A percentile compares a stretch with the other conserved stretches of the same genome.
phyloP scores from a whole-genome alignment of 176 grass and related monocot genomes.

The Puccinellia tenuiflora region DNA sequence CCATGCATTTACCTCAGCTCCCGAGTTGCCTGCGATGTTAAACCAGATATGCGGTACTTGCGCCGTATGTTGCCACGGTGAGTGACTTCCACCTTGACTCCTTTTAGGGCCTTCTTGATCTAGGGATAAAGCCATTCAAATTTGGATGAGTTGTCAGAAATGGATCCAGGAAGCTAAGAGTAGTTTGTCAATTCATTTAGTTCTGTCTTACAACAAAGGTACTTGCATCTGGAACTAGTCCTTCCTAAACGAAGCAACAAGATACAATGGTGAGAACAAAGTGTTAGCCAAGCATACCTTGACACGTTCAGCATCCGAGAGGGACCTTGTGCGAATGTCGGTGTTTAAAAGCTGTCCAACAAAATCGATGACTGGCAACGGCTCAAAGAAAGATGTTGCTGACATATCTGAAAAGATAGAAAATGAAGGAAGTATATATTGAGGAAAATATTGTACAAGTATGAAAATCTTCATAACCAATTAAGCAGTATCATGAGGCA shows the following conservation, averaged over 20 bases:
- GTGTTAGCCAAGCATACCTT: slow-evolving; percentile 46
- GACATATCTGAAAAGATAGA: slow-evolving; percentile 75
- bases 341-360: slow-evolving; percentile 64
- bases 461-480: neutral
- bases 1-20: slow-evolving; percentile 70
- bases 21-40: slow-evolving; percentile 72
- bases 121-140: slow-evolving; percentile 22
- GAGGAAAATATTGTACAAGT: neutral
- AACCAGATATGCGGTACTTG: slow-evolving; percentile 90
- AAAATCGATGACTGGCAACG: slow-evolving; percentile 72
- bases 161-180: neutral
- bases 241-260: neutral
- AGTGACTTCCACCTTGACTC: slow-evolving; percentile 94
- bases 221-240: neutral
- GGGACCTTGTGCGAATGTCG: slow-evolving; percentile 51
- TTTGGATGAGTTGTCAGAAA: neutral
- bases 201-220: neutral
- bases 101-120: slow-evolving; percentile 91
- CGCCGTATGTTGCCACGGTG: slow-evolving; percentile 94
- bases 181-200: neutral
- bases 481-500: neutral
- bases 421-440: slow-evolving; percentile 6
- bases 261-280: neutral
- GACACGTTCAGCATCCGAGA: slow-evolving; percentile 83
- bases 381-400: slow-evolving; percentile 90